Percentiles rank a stretch among this genome's conserved stretches.
Evolutionary conservation across 1,284 basidiomycete genomes (phyloP).

Genomic region (Athelia psychrophila): DNA sequence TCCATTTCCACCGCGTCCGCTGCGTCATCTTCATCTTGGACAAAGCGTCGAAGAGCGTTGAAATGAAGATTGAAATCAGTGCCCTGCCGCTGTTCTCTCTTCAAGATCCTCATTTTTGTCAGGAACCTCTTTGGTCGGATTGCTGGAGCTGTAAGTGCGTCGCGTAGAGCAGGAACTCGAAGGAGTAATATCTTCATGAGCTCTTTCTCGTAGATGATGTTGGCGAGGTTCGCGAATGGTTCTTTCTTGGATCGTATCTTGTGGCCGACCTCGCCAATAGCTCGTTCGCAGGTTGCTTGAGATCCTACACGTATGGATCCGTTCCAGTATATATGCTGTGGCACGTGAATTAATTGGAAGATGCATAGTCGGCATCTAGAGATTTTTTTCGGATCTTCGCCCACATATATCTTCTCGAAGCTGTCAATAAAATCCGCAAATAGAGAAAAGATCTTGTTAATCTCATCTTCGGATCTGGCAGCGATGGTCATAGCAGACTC

Average conservation of each 20-base stretch:
- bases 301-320: constrained; percentile 5
- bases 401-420: constrained; percentile 9
- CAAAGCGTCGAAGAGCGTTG: too few relatives aligned
- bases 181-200: not conserved
- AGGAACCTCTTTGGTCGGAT: too few relatives aligned
- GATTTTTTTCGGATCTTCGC: constrained; percentile 5
- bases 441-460: not conserved
- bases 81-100: too few relatives aligned
- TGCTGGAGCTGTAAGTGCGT: too few relatives aligned
- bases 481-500: constrained; percentile 4
- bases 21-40: too few relatives aligned
- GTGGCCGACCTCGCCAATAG: constrained; percentile 4
- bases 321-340: constrained; percentile 8
- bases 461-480: not conserved
- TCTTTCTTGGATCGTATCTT: constrained; percentile 1
- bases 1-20: too few relatives aligned
- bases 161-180: too few relatives aligned
- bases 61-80: too few relatives aligned
- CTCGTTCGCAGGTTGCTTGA: constrained; percentile 5
- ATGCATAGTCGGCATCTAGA: constrained; percentile 5
- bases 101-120: too few relatives aligned
- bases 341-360: constrained; percentile 8
- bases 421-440: constrained; percentile 3
- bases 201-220: not conserved
- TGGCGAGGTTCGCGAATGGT: constrained; percentile 3